Conservation (phyloP, 2,329 filamentous ascomycete genomes). For the Tolypocladium album region DNA sequence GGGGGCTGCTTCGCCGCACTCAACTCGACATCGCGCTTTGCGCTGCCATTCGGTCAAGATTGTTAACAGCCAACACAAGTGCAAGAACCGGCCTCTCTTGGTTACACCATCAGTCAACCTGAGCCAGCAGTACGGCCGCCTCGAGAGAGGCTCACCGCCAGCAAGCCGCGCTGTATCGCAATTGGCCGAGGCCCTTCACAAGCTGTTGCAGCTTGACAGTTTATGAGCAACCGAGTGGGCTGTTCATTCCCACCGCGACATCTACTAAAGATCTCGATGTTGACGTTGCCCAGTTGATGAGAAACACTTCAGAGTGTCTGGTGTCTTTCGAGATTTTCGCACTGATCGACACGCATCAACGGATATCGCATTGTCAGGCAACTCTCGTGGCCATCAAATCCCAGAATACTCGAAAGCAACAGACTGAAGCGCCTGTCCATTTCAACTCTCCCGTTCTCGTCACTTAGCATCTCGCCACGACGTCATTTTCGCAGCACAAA, state of each 20-base stretch:
- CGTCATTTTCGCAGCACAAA: background rate
- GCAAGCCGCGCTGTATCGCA: background rate
- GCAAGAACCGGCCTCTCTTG: background rate
- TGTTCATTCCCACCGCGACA: background rate
- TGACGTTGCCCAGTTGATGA: background rate
- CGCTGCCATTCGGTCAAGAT: background rate
- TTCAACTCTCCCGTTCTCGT: background rate
- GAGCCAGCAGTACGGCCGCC: background rate
- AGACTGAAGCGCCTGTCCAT: background rate
- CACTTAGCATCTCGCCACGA: background rate
- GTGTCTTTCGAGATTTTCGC: background rate
- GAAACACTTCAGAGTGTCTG: background rate
- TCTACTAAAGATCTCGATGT: background rate
- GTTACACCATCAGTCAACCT: background rate
- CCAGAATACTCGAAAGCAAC: background rate
- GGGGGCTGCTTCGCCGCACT: background rate
- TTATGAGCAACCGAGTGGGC: background rate
- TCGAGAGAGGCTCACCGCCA: background rate
- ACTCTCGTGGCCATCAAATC: background rate
- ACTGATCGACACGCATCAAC: background rate
- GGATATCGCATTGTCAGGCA: background rate
- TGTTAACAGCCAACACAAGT: background rate
- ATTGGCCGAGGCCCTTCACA: background rate
- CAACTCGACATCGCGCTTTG: background rate
- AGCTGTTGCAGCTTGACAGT: background rate